These are phyloP conservation scores for Musa itinerans DNA, from an alignment of 176 grass and related monocot genomes.

Conservation along the genomic window DNA sequence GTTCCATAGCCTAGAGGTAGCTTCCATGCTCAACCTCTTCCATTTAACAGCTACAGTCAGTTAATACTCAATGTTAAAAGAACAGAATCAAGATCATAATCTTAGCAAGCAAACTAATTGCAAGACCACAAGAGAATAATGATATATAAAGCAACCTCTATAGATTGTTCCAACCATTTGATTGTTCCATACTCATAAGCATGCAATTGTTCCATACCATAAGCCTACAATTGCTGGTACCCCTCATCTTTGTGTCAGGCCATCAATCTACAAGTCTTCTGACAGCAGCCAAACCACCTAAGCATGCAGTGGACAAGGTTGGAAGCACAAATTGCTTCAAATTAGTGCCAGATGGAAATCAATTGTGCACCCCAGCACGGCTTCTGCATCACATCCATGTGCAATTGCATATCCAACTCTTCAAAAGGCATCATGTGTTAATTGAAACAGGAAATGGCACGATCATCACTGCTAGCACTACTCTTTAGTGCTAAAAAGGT, in stretches of 20 bases:
- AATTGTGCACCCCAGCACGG: neutral
- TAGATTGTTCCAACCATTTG: too few relatives aligned
- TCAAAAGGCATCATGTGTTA: neutral
- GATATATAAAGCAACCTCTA: too few relatives aligned
- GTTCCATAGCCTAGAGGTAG: too few relatives aligned
- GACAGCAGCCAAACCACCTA: neutral
- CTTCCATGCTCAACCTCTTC: too few relatives aligned
- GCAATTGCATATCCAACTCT: neutral
- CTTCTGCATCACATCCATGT: neutral
- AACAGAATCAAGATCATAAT: too few relatives aligned
- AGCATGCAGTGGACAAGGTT: neutral
- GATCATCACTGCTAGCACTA: neutral
- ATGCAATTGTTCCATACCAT: too few relatives aligned
- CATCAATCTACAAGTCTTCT: neutral
- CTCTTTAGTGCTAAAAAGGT: neutral
- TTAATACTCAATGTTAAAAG: too few relatives aligned
- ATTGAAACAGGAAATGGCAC: neutral
- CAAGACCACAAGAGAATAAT: too few relatives aligned
- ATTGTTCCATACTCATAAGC: too few relatives aligned
- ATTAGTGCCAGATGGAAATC: neutral
- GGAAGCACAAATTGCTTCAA: neutral
- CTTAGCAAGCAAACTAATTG: too few relatives aligned
- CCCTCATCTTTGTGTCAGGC: neutral
- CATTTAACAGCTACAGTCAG: too few relatives aligned
- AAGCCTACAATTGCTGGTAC: too few relatives aligned